Evolutionary conservation across 192 early-diverging fungal species (phyloP), one percentile per base, ranked within the genome.

Genomic region (Coemansia sp.): DNA sequence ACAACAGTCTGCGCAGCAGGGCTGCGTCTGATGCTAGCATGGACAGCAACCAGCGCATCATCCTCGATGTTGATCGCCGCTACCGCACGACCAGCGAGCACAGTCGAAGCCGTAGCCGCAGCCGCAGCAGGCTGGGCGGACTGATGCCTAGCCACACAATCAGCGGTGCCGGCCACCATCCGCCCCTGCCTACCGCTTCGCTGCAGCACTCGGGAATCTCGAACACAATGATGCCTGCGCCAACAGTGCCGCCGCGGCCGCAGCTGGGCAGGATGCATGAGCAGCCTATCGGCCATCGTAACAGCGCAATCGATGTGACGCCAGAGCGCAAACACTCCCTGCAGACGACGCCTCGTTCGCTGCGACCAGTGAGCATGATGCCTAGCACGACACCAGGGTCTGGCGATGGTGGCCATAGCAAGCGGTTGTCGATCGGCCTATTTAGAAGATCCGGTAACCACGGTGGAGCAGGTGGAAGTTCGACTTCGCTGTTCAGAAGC

Each of bases 351-450:
- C 64, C 73, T n/a, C 54, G 38, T 53, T 59, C 59, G 23, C 53
- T 70, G 51, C 64, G 73, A 0, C 73, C 73, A 0, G 68, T 70
- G 45, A 77, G 73, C 64, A 67, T 70, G 68, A 41, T 59, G 61
- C 58, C 69, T 14, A 17, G 53, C 23, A 46, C 66, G 27, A 66
- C 64, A 17, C 62, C 66, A 1, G 59, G 53, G 11, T 57, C 59
- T 2, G 22, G 53, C 19, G 46, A 55, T 7, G 58, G 57, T 40
- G 21, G 39, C 11, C 53, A 55, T 19, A 47, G 43, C 42, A 77
- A 70, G 73, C 67, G 73, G 10, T 60, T 77, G 64, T 77, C 73
- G 15, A 59, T 77, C 7, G 68, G 73, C 14, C n/a, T 77, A 18
- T 70, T 77, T 54, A 57, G 73, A 13, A 56, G 56, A 18, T 46